A percentile compares a stretch with the other conserved stretches of the same genome.
These are phyloP conservation scores for Podaxis sp. DNA, from an alignment of 768 basidiomycete species.

Conservation along the genomic window DNA sequence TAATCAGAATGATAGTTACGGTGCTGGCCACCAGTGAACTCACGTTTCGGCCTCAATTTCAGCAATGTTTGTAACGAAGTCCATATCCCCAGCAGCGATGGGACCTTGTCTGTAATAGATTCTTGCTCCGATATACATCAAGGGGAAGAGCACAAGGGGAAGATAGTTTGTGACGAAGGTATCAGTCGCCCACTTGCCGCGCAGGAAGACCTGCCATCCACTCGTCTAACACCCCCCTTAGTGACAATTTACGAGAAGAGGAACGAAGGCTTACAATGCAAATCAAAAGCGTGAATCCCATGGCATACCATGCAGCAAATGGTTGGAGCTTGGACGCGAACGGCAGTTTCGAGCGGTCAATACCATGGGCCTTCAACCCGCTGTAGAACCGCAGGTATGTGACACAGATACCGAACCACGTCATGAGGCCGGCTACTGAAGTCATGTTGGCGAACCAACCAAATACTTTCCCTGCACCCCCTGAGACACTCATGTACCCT, in stretches of 20 bases:
- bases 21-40: slow-evolving; percentile 21
- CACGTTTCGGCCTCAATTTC: slow-evolving; percentile 68
- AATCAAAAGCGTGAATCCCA: slow-evolving; percentile 44
- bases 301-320: slow-evolving; percentile 65
- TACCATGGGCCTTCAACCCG: slow-evolving; percentile 81
- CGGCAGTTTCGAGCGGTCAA: slow-evolving; percentile 69
- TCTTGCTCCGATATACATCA: slow-evolving; percentile 66
- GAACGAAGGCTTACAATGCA: slow-evolving; percentile 52
- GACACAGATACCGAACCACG: slow-evolving; percentile 77
- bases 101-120: slow-evolving; percentile 48
- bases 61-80: slow-evolving; percentile 71
- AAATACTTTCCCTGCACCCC: slow-evolving; percentile 73
- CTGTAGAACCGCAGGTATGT: slow-evolving; percentile 83
- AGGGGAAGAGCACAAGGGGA: slow-evolving; percentile 68
- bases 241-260: not conserved
- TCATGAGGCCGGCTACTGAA: slow-evolving; percentile 64
- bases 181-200: slow-evolving; percentile 46
- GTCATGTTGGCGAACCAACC: slow-evolving; percentile 81
- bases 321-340: slow-evolving; percentile 70
- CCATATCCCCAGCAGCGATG: slow-evolving; percentile 69
- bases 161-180: slow-evolving; percentile 87
- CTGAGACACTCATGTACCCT: slow-evolving; percentile 79
- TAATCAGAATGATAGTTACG: not conserved
- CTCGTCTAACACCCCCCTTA: slow-evolving; percentile 33
- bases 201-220: slow-evolving; percentile 43